Evolutionary conservation across 1,139 yeast species (phyloP), one percentile per base, ranked within the genome.

Genomic region (Saccharomyces hybrid): DNA sequence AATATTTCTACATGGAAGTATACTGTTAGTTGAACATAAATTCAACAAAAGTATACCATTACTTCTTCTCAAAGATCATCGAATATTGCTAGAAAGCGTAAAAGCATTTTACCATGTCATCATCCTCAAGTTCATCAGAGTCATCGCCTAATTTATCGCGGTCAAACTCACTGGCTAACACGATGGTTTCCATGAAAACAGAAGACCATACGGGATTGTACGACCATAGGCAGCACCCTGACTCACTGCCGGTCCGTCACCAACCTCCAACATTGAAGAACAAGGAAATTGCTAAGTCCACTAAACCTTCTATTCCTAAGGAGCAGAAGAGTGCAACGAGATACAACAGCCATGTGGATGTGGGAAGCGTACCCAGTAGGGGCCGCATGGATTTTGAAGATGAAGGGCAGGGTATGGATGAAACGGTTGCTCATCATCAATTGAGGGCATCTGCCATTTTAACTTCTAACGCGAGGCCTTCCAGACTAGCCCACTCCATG

Each of bases 201-300:
- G 73, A 71, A 47, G 71, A 68, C 14, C 70, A 78, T 60, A 78
- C 75, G 53, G 76, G 74, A 46, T 70, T 82, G 54, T 76, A 80
- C 59, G 86, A 82, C 65, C 85, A 82, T 64, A 74, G 86, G 56
- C 69, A 77, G 64, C 84, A 81, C 61, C 72, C 76, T 20, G 74
- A 73, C 51, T 70, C 25, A 20, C 13, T 38, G 16, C 77, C 53
- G 8, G 25, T 48, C 5, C 52, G 52, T 38, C 25, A 34, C 27
- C 20, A 50, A 26, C 31, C 47, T n/a, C 23, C 46, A 8, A 16
- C 48, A 31, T 32, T 47, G 16, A 49, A 47, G 28, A 7, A 8
- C 47, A 38, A 32, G 46, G 13, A 31, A 42, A 32, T 11, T 13
- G 66, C 66, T 51, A 70, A 72, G 53, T 59, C 11, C 27, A 20